Conservation (phyloP, 192 early-diverging fungal species). For the Oehlia diaphana region DNA sequence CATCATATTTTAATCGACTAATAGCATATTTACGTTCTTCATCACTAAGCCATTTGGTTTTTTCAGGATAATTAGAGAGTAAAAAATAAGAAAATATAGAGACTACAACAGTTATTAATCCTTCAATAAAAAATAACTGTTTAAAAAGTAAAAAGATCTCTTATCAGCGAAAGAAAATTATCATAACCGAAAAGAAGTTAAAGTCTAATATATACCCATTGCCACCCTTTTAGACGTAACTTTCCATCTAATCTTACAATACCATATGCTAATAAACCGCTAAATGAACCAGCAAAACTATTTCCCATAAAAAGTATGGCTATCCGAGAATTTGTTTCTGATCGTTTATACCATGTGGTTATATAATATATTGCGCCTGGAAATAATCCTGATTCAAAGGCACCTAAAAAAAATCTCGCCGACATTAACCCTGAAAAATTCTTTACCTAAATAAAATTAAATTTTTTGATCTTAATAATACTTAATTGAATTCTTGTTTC, state of each 20-base stretch:
- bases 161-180: background rate
- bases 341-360: background rate
- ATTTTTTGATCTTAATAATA: background rate
- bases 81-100: constrained; percentile 42
- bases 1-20: too few species aligned
- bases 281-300: constrained; percentile 59
- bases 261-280: constrained; percentile 66
- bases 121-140: constrained; percentile 65
- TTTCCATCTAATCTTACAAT: constrained; percentile 59
- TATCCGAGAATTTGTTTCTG: too few species aligned
- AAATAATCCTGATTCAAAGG: constrained; percentile 59
- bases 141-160: background rate
- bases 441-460: background rate
- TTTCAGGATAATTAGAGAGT: constrained; percentile 51
- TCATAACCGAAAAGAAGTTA: background rate
- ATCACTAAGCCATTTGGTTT: constrained; percentile 42
- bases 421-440: constrained; percentile 46
- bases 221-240: constrained; percentile 52
- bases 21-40: too few species aligned
- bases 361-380: constrained; percentile 59
- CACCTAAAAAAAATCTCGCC: constrained; percentile 61
- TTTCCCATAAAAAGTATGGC: constrained; percentile 25
- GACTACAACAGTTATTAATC: constrained; percentile 45
- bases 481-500: background rate
- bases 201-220: constrained; percentile 32